Evolutionary conservation across 768 basidiomycete species (phyloP), one percentile per base, ranked within the genome.

Genomic region (Tylopilus balloui): DNA sequence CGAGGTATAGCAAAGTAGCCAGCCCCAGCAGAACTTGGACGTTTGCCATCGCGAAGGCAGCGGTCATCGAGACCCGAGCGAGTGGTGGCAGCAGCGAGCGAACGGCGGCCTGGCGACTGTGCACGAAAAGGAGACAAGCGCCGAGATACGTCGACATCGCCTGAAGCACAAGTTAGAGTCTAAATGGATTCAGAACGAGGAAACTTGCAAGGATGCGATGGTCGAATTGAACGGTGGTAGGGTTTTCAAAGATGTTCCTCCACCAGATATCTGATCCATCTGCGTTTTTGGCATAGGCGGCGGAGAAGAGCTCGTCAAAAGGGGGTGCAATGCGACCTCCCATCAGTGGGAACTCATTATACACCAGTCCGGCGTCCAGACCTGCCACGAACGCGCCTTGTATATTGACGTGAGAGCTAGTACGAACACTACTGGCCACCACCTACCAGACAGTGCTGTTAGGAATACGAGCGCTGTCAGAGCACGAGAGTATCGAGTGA

Each of bases 341-440:
- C 95, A 99, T 99, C 5, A 86, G 70, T 0, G 96, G 96, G 72
- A 96, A 99, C 63, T 98, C 95, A 63, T 99, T 99, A 71, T 98
- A 98, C n/a, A 93, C 66, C 46, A 99, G 70, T 13, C 96, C 96
- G 1, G 96, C 96, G 65, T 99, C 96, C 36, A 99, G 76, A 13
- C 96, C 96, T 31, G 96, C 96, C 24, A 99, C 96, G 59, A 99
- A 98, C 5, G 96, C 96, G 44, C 96, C 95, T 95, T 63, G 45
- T 19, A 27, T 21, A 28, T 32, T 47, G 34, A 13, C 45, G 35
- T 55, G 37, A 50, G 40, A 40, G 31, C 51, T 7, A 1, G 11
- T 19, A 25, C 14, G 41, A 13, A 32, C n/a, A 34, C 15, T 0
- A 6, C 20, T 19, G 50, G 20, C n/a, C 19, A 21, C 9, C 45